Conservation (phyloP, 179 eudicot genomes). For the Pouteria campechiana region DNA sequence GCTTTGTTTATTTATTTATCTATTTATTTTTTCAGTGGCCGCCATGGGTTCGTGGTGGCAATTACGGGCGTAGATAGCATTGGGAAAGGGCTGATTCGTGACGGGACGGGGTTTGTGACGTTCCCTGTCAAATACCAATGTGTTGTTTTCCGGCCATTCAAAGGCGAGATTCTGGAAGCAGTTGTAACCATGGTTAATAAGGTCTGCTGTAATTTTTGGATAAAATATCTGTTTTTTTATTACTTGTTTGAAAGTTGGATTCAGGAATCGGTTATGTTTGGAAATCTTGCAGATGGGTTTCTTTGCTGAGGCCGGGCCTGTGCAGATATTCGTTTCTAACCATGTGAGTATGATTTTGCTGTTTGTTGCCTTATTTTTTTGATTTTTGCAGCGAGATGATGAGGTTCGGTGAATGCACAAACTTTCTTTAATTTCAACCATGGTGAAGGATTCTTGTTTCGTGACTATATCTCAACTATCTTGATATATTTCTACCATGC, state of each 20-base stretch:
- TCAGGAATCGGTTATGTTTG: not conserved
- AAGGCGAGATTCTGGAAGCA: conserved; percentile 91
- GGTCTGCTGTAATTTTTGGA: conserved; percentile 26
- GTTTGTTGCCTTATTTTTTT: not conserved
- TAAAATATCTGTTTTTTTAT: not conserved
- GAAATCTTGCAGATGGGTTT: conserved; percentile 80
- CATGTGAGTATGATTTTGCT: conserved; percentile 45
- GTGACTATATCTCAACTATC: too few species aligned
- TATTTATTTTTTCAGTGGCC: conserved; percentile 40
- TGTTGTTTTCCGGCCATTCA: conserved; percentile 88
- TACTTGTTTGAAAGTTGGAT: not conserved
- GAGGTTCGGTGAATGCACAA: too few species aligned
- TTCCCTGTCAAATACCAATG: conserved; percentile 90
- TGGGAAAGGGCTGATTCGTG: conserved; percentile 86
- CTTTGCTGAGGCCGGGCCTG: conserved; percentile 97
- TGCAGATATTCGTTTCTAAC: conserved; percentile 89
- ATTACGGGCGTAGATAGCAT: conserved; percentile 87
- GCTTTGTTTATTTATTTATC: not conserved
- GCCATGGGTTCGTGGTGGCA: conserved; percentile 94
- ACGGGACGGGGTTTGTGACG: conserved; percentile 91
- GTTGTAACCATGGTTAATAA: conserved; percentile 98
- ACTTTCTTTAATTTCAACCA: too few species aligned
- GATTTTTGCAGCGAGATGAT: not conserved
- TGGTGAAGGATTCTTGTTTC: too few species aligned
- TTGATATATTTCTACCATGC: too few species aligned